Percentiles rank a stretch among this genome's conserved stretches.
phyloP scores from a whole-genome alignment of 257 asterid species.

The Solanum tarijense region DNA sequence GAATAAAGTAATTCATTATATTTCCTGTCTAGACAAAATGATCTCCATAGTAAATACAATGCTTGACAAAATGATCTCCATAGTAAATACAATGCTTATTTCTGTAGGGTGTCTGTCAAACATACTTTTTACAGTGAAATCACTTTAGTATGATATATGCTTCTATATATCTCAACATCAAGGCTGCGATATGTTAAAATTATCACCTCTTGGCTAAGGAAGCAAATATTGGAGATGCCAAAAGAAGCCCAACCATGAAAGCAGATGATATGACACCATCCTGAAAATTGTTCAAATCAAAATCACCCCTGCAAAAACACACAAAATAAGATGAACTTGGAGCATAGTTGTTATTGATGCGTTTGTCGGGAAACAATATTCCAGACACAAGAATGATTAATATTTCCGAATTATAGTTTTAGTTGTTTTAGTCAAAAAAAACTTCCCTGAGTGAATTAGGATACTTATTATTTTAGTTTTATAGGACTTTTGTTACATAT shows the following conservation, averaged over 20 bases:
- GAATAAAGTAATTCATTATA: not conserved
- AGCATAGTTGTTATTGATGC: not conserved
- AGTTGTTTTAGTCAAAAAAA: too few relatives aligned
- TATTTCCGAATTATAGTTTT: too few relatives aligned
- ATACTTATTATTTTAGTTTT: too few relatives aligned
- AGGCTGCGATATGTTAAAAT: not conserved
- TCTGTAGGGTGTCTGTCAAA: not conserved
- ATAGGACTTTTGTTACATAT: too few relatives aligned
- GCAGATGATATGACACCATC: slow-evolving; percentile 95
- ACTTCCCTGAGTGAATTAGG: too few relatives aligned
- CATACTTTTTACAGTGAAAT: not conserved
- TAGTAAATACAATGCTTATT: not conserved
- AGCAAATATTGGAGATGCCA: slow-evolving; percentile 95
- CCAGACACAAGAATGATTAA: too few relatives aligned
- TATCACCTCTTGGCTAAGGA: slow-evolving; percentile 65
- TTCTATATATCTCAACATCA: not conserved
- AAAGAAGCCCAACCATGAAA: slow-evolving; percentile 97
- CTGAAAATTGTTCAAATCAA: slow-evolving; percentile 76
- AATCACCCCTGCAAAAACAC: slow-evolving; percentile 57
- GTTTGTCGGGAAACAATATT: too few relatives aligned
- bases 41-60: not conserved
- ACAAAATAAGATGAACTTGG: not conserved
- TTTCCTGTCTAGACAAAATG: not conserved
- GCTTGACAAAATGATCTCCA: not conserved
- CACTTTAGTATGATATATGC: not conserved